These are phyloP conservation scores for Trypanosoma platydactyli DNA, from an alignment of 208 protist species.

Conservation along the genomic window DNA sequence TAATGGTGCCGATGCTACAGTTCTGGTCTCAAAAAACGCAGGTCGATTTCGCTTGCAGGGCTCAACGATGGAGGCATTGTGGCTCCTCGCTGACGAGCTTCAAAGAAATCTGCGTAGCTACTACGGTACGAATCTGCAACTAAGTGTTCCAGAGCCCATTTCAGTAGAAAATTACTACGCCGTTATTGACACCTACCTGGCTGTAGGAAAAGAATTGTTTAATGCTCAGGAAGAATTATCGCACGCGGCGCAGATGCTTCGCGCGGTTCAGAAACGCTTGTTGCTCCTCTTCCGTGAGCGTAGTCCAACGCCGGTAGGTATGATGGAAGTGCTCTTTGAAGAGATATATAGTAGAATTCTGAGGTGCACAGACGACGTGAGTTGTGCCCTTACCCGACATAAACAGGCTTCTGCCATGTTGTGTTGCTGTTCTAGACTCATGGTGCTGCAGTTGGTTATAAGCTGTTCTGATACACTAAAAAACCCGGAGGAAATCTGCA, in stretches of 20 bases:
- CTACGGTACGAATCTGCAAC: slow-evolving; percentile 40
- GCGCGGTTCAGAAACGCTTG: slow-evolving; percentile 91
- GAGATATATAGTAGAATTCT: slow-evolving; percentile 74
- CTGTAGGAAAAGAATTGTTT: slow-evolving; percentile 56
- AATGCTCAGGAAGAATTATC: slow-evolving; percentile 43
- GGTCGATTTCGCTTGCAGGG: slow-evolving; percentile 86
- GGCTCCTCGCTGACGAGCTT: slow-evolving; percentile 79
- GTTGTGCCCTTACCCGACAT: slow-evolving; percentile 34
- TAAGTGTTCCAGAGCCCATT: slow-evolving; percentile 74
- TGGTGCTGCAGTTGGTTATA: slow-evolving; percentile 61
- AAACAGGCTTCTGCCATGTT: slow-evolving; percentile 63
- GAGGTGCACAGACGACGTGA: slow-evolving; percentile 43
- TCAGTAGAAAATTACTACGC: slow-evolving; percentile 76
- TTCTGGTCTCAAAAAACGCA: slow-evolving; percentile 93
- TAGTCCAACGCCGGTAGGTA: slow-evolving; percentile 67
- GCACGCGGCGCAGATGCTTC: slow-evolving; percentile 62
- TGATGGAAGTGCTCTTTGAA: slow-evolving; percentile 84
- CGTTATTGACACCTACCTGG: slow-evolving; percentile 82
- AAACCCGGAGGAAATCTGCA: slow-evolving; percentile 28
- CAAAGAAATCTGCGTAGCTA: slow-evolving; percentile 43
- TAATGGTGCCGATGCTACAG: slow-evolving; percentile 85
- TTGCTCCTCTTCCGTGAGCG: slow-evolving; percentile 89
- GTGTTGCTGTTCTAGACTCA: slow-evolving; percentile 74
- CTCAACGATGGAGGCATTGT: slow-evolving; percentile 84
- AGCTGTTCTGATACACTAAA: slow-evolving; percentile 37